Percentiles rank a stretch among this genome's conserved stretches.
Conservation (phyloP, 345 rosid genomes). For the Arabidopsis arenosa region DNA sequence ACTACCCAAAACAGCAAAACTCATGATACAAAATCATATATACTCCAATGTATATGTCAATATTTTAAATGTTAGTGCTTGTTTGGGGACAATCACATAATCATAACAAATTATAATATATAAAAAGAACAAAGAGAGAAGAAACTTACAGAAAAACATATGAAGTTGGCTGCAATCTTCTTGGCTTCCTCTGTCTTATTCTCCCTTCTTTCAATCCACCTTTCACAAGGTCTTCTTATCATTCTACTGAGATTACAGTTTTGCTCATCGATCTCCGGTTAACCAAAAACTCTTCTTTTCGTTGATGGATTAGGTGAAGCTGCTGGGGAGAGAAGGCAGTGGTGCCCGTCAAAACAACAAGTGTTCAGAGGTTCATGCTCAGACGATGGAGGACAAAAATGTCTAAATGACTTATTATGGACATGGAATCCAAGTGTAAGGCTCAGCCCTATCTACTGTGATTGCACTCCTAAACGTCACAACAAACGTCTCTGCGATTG, state of each 20-base stretch:
- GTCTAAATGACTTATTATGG: conserved; percentile 33
- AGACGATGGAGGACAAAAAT: conserved; percentile 32
- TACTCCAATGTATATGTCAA: not conserved
- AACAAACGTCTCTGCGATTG: conserved; percentile 32
- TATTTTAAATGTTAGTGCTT: conserved; percentile 6
- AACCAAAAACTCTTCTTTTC: not conserved
- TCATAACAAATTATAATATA: not conserved
- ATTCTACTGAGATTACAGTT: not conserved
- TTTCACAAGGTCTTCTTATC: conserved; percentile 35
- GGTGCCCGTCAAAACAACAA: conserved; percentile 34
- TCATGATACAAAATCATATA: not conserved
- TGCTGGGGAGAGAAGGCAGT: not conserved
- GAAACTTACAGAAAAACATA: conserved; percentile 8
- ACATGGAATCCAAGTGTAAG: conserved; percentile 31
- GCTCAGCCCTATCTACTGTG: conserved; percentile 33
- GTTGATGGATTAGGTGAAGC: conserved; percentile 40
- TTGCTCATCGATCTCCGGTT: not conserved
- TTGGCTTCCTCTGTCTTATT: conserved; percentile 34
- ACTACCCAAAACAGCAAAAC: conserved; percentile 22
- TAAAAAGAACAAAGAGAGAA: not conserved
- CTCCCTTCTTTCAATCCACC: conserved; percentile 30
- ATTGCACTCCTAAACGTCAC: conserved; percentile 14
- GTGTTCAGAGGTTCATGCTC: conserved; percentile 34
- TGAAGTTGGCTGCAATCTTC: conserved; percentile 39
- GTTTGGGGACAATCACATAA: not conserved